Conservation (phyloP, 805 yeast genomes). For the Hanseniaspora lachancei region DNA sequence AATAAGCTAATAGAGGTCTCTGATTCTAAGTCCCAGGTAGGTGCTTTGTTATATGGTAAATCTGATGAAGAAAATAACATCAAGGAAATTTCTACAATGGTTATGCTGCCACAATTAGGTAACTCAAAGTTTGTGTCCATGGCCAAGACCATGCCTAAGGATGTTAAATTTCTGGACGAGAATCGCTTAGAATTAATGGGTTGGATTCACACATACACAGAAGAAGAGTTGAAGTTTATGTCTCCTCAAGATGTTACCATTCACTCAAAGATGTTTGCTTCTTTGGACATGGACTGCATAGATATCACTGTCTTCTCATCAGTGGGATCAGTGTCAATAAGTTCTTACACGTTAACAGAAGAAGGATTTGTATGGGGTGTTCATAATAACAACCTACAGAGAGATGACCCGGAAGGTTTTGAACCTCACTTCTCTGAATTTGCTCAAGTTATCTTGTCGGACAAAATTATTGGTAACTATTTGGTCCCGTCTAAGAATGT, state of each 20-base stretch:
- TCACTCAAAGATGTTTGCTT: conserved; percentile 32
- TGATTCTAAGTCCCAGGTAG: conserved; percentile 71
- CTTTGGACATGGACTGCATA: conserved; percentile 30
- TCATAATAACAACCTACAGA: conserved; percentile 41
- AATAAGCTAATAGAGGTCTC: conserved; percentile 66
- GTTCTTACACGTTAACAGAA: conserved; percentile 47
- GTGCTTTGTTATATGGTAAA: conserved; percentile 67
- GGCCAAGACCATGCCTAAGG: conserved; percentile 27
- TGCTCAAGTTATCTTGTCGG: conserved; percentile 63
- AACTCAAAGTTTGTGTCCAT: conserved; percentile 51
- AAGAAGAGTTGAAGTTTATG: conserved; percentile 45
- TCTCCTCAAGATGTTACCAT: conserved; percentile 59
- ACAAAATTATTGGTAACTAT: conserved; percentile 65
- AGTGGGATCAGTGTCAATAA: conserved; percentile 71
- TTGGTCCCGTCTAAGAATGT: conserved; percentile 69
- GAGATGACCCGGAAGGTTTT: conserved; percentile 55
- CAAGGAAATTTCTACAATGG: conserved; percentile 66
- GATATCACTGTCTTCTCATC: conserved; percentile 58
- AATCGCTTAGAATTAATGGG: conserved; percentile 65
- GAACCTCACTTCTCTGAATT: conserved; percentile 43
- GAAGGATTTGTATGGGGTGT: conserved; percentile 74
- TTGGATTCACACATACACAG: conserved; percentile 81
- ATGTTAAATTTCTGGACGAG: conserved; percentile 27
- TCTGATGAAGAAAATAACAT: conserved; percentile 48
- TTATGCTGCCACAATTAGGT: conserved; percentile 80